phyloP scores from a whole-genome alignment of 331 rosid genomes.

The Pyracantha coccinea region DNA sequence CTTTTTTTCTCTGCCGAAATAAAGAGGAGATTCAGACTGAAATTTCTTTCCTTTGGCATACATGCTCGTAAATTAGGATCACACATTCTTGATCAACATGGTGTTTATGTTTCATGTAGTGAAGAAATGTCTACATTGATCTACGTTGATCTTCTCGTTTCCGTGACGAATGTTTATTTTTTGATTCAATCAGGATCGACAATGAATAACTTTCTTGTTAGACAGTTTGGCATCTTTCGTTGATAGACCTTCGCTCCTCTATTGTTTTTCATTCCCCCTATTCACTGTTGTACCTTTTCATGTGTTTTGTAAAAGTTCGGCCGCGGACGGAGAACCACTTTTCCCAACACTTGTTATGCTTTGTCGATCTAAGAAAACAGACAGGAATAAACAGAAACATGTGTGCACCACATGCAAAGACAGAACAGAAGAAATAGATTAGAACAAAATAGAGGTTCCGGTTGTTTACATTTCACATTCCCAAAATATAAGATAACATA shows the following conservation, averaged over 20 bases:
- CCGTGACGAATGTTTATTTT: too few species aligned
- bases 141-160: not conserved
- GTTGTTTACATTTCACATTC: too few species aligned
- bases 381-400: not conserved
- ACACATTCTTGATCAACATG: not conserved
- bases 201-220: not conserved
- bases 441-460: not conserved
- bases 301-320: not conserved
- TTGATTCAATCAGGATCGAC: not conserved
- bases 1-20: not conserved
- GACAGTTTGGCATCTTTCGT: not conserved
- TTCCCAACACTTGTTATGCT: not conserved
- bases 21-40: not conserved
- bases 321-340: not conserved
- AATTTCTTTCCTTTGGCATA: not conserved
- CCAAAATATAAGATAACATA: too few species aligned
- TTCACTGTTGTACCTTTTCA: not conserved
- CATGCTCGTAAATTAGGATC: not conserved
- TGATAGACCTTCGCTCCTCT: not conserved
- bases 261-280: not conserved
- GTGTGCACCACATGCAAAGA: not conserved
- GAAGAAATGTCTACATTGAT: not conserved
- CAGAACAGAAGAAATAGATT: not conserved
- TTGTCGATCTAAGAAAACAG: not conserved
- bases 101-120: not conserved